These are phyloP conservation scores for Aegilops umbellulata DNA, from an alignment of 176 grass and related monocot genomes.

Conservation along the genomic window DNA sequence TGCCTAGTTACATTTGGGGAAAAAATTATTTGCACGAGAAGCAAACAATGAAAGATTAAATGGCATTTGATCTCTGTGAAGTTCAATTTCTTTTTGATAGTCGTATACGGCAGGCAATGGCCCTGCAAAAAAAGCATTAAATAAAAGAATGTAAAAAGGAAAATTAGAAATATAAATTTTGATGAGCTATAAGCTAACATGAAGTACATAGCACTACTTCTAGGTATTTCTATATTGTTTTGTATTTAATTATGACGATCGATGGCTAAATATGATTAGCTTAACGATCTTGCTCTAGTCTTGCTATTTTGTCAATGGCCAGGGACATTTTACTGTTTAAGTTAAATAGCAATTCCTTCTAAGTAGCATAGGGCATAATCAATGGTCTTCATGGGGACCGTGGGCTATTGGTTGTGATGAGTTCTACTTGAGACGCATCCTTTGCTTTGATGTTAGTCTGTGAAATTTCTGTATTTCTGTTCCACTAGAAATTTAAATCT, in stretches of 20 bases:
- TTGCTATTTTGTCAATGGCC: not conserved
- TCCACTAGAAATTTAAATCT: slow-evolving; percentile 6
- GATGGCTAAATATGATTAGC: not conserved
- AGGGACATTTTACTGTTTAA: not conserved
- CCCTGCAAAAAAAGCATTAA: not conserved
- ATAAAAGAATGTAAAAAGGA: not conserved
- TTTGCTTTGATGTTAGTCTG: slow-evolving; percentile 1
- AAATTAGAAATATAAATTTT: not conserved
- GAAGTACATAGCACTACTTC: not conserved
- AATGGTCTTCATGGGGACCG: not conserved
- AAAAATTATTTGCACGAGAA: not conserved
- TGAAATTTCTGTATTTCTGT: slow-evolving; percentile 11
- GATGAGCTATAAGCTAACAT: not conserved
- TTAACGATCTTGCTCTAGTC: not conserved
- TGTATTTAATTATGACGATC: not conserved
- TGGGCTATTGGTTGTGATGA: slow-evolving; percentile 16
- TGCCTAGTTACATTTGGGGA: not conserved
- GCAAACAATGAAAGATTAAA: not conserved
- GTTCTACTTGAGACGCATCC: not conserved
- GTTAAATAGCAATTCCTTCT: not conserved
- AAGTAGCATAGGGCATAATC: not conserved
- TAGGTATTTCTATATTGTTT: not conserved
- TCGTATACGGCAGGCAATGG: not conserved
- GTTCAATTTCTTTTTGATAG: not conserved
- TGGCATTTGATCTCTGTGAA: not conserved